Evolutionary conservation across 768 basidiomycete species (phyloP).

Genomic region (Panaeolus papilionaceus): DNA sequence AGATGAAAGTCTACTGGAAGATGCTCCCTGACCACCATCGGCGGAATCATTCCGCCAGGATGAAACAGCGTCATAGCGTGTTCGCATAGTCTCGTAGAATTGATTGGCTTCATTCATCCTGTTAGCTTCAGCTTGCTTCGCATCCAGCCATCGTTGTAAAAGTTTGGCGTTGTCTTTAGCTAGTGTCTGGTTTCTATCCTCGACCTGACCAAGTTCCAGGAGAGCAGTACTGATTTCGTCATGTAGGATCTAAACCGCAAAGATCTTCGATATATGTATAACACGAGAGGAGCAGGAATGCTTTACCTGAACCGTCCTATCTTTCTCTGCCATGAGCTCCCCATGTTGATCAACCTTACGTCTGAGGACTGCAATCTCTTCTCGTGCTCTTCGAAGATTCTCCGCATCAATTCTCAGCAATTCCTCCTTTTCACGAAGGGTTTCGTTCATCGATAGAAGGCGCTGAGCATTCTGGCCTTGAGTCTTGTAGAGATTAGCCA

Average conservation of each 20-base stretch:
- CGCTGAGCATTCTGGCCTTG: constrained; percentile 96
- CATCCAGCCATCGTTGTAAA: constrained; percentile 95
- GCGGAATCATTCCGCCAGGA: constrained; percentile 57
- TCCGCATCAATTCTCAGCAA: constrained; percentile 82
- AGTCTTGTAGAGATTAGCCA: constrained; percentile 94
- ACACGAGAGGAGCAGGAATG: constrained; percentile 18
- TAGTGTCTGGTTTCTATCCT: constrained; percentile 85
- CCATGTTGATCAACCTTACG: constrained; percentile 84
- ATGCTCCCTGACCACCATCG: constrained; percentile 37
- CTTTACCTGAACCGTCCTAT: constrained; percentile 86
- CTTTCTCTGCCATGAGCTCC: constrained; percentile 89
- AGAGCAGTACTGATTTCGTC: constrained; percentile 95
- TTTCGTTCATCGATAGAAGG: constrained; percentile 93
- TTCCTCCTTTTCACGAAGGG: constrained; percentile 93
- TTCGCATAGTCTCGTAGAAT: constrained; percentile 88
- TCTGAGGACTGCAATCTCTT: constrained; percentile 73
- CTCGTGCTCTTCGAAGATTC: constrained; percentile 74
- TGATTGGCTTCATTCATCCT: constrained; percentile 94
- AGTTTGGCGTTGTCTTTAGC: constrained; percentile 94
- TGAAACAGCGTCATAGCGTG: constrained; percentile 66
- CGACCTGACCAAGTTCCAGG: constrained; percentile 89
- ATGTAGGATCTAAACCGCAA: constrained; percentile 73
- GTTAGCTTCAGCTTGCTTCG: constrained; percentile 91
- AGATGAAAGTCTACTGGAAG: constrained; percentile 38
- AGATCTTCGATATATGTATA: constrained; percentile 18